Percentiles rank a stretch among this genome's conserved stretches.
Evolutionary conservation across 1,284 basidiomycete species (phyloP).

Genomic region (Tylopilus sp.): DNA sequence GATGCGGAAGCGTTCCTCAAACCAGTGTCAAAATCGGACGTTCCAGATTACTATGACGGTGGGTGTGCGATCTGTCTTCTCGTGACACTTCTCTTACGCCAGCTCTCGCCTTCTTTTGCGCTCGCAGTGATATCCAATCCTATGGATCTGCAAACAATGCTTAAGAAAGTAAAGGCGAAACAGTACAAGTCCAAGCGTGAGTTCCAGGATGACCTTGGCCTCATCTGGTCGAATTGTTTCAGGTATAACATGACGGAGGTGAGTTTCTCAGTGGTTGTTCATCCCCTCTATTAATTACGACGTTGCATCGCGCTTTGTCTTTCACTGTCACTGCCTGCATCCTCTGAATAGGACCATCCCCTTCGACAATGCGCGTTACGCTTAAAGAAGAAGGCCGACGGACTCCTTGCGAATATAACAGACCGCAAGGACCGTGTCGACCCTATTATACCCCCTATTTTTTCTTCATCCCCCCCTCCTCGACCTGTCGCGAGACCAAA

Average conservation of each 20-base stretch:
- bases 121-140: conserved; percentile 81
- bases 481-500: conserved; percentile 31
- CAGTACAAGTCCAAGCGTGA: conserved; percentile 92
- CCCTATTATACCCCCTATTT: conserved; percentile 42
- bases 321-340: conserved; percentile 29
- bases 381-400: conserved; percentile 75
- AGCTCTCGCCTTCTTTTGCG: not conserved
- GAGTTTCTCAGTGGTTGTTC: conserved; percentile 27
- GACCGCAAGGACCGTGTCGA: conserved; percentile 80
- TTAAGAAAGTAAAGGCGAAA: conserved; percentile 87
- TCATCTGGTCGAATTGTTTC: conserved; percentile 97
- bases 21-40: conserved; percentile 82
- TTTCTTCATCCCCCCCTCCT: conserved; percentile 19
- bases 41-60: conserved; percentile 89
- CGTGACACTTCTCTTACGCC: not conserved
- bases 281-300: not conserved
- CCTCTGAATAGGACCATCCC: conserved; percentile 55
- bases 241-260: conserved; percentile 91
- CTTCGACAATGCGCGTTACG: conserved; percentile 75
- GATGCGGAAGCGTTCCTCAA: conserved; percentile 88
- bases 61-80: conserved; percentile 25
- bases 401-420: conserved; percentile 82
- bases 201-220: conserved; percentile 89
- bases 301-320: not conserved
- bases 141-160: conserved; percentile 94